These are phyloP conservation scores for Moricandia arvensis DNA, from an alignment of 345 rosid species.

Conservation along the genomic window DNA sequence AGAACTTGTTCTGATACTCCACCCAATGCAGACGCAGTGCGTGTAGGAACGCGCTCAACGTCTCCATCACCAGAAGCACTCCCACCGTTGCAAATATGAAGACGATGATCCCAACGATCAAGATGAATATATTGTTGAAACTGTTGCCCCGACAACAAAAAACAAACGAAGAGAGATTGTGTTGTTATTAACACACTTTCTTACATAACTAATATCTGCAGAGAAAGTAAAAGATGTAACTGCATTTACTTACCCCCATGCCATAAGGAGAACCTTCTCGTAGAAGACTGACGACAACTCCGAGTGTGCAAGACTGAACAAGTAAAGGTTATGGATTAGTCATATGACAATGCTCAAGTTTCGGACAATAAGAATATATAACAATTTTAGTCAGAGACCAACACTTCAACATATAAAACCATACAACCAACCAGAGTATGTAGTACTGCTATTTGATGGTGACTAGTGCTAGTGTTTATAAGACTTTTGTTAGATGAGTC, in stretches of 20 bases:
- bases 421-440: no score
- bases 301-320: slow-evolving; percentile 68
- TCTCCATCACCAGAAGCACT: slow-evolving; percentile 94
- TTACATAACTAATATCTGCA: neutral
- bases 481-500: neutral
- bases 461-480: neutral
- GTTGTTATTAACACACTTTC: neutral
- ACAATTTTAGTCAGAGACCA: no score
- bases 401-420: no score
- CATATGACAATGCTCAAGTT: neutral
- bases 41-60: slow-evolving; percentile 91
- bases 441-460: no score
- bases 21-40: slow-evolving; percentile 99
- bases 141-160: slow-evolving; percentile 6
- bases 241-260: slow-evolving; percentile 67
- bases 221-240: neutral
- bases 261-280: slow-evolving; percentile 89
- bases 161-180: neutral
- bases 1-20: slow-evolving; percentile 93
- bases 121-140: slow-evolving; percentile 72
- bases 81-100: slow-evolving; percentile 85
- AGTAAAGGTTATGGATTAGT: slow-evolving; percentile 13
- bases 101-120: slow-evolving; percentile 62
- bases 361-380: neutral
- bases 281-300: slow-evolving; percentile 48